Conservation (phyloP, 2,329 filamentous ascomycete genomes). For the Madurella mycetomatis region DNA sequence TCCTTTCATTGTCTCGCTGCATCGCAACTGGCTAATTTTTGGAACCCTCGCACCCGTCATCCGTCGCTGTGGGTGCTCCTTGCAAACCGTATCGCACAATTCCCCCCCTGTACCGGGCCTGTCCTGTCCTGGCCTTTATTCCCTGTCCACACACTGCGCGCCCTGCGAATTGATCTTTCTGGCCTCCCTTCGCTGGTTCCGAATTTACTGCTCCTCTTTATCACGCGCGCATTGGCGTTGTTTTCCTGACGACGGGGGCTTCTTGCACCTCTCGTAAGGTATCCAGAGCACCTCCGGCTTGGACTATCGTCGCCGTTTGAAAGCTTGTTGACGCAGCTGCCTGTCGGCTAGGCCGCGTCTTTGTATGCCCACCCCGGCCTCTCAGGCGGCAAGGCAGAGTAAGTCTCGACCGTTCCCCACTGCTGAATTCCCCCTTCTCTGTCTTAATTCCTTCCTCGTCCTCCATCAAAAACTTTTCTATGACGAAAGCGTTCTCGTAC, state of each 20-base stretch:
- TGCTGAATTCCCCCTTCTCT: not conserved
- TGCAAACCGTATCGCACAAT: slow-evolving; percentile 9
- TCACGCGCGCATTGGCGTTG: slow-evolving; percentile 12
- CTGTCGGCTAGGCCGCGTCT: not conserved
- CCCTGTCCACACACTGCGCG: slow-evolving; percentile 13
- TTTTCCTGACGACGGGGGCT: not conserved
- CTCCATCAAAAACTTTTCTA: not conserved
- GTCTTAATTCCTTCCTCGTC: not conserved
- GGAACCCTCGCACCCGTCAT: not conserved
- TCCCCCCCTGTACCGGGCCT: slow-evolving; percentile 10
- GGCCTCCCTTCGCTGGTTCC: slow-evolving; percentile 10
- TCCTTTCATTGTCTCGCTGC: not conserved
- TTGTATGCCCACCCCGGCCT: not conserved
- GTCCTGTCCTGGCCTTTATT: slow-evolving; percentile 21
- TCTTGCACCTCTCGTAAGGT: not conserved
- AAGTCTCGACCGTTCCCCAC: not conserved
- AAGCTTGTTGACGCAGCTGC: not conserved
- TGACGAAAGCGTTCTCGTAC: not conserved
- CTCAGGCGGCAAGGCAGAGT: not conserved
- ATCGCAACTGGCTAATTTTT: slow-evolving; percentile 3
- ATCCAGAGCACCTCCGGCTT: too few species aligned
- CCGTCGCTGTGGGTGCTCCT: slow-evolving; percentile 3
- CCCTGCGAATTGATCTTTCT: slow-evolving; percentile 11
- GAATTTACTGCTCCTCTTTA: slow-evolving; percentile 11
- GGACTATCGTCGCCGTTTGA: not conserved